A percentile compares a stretch with the other conserved stretches of the same genome.
These are phyloP conservation scores for Elongisporangium prolatum DNA, from an alignment of 352 stramenopile genomes.

Conservation along the genomic window DNA sequence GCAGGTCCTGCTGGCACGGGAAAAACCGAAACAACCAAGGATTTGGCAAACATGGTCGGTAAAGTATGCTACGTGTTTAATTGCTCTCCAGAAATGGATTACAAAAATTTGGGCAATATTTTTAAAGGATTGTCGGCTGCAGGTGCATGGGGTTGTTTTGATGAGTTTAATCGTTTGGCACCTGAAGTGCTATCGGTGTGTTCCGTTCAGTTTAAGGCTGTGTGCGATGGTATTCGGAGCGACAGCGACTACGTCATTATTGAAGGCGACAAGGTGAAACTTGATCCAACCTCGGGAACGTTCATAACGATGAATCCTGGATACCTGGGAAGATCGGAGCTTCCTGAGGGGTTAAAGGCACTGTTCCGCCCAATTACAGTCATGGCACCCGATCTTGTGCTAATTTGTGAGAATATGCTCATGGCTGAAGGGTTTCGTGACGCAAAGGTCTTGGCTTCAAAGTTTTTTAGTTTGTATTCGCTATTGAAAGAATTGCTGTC, in stretches of 20 bases:
- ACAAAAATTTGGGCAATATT: constrained; percentile 94
- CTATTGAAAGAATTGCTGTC: constrained; percentile 90
- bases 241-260: constrained; percentile 85
- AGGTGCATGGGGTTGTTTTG: constrained; percentile 94
- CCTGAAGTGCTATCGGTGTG: constrained; percentile 92
- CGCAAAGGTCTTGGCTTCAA: constrained; percentile 90
- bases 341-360: constrained; percentile 93
- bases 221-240: constrained; percentile 91
- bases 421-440: constrained; percentile 95
- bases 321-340: constrained; percentile 91
- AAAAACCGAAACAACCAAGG: constrained; percentile 96
- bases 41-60: constrained; percentile 90
- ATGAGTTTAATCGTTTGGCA: constrained; percentile 94
- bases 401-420: constrained; percentile 97
- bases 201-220: constrained; percentile 93
- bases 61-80: constrained; percentile 96
- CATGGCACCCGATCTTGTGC: constrained; percentile 93
- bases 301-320: constrained; percentile 98
- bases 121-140: constrained; percentile 93
- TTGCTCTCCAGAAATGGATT: constrained; percentile 95
- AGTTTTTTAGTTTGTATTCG: constrained; percentile 95
- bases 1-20: constrained; percentile 86
- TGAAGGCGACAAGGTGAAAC: constrained; percentile 85
- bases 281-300: constrained; percentile 89
- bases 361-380: constrained; percentile 95